Percentiles rank a stretch among this genome's conserved stretches.
phyloP scores from a whole-genome alignment of 768 basidiomycete species.

The Mycena metata region DNA sequence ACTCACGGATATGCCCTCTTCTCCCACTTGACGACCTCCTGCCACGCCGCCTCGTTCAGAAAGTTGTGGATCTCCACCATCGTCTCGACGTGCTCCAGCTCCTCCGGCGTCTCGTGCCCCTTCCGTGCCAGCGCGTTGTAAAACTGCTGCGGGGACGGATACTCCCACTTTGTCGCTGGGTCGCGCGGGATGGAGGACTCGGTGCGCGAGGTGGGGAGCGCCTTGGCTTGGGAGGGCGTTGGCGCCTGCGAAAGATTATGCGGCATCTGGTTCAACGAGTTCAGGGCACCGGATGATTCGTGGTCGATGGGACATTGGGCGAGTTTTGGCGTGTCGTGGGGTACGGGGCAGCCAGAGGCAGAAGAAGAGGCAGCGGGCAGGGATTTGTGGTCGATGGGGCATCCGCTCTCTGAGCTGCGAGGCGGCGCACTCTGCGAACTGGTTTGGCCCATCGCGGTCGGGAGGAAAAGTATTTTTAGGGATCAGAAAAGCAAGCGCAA shows the following conservation, averaged over 20 bases:
- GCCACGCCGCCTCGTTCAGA: slow-evolving; percentile 96
- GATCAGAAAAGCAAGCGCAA: not conserved
- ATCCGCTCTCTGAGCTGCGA: slow-evolving; percentile 1
- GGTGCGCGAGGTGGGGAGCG: slow-evolving; percentile 80
- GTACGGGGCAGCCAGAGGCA: slow-evolving; percentile 55
- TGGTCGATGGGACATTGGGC: slow-evolving; percentile 78
- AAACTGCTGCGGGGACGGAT: slow-evolving; percentile 97
- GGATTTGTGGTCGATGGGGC: slow-evolving; percentile 38
- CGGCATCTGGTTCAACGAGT: slow-evolving; percentile 91
- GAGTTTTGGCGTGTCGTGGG: slow-evolving; percentile 53
- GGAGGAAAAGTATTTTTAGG: slow-evolving; percentile 3
- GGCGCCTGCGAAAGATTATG: slow-evolving; percentile 74
- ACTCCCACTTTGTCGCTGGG: slow-evolving; percentile 80
- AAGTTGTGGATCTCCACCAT: slow-evolving; percentile 99
- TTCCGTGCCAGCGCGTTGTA: slow-evolving; percentile 97
- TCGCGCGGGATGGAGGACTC: slow-evolving; percentile 90
- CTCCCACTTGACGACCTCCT: slow-evolving; percentile 96
- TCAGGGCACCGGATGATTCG: slow-evolving; percentile 55
- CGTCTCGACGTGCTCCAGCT: slow-evolving; percentile 82
- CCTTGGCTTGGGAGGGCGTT: slow-evolving; percentile 65
- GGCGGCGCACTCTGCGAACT: slow-evolving; percentile 22
- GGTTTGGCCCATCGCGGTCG: slow-evolving; percentile 29
- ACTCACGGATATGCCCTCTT: slow-evolving; percentile 73
- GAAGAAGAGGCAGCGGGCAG: slow-evolving; percentile 42
- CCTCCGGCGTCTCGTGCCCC: slow-evolving; percentile 97